These are phyloP conservation scores for Colletotrichum musicola DNA, from an alignment of 2,329 filamentous ascomycete genomes.

Conservation along the genomic window DNA sequence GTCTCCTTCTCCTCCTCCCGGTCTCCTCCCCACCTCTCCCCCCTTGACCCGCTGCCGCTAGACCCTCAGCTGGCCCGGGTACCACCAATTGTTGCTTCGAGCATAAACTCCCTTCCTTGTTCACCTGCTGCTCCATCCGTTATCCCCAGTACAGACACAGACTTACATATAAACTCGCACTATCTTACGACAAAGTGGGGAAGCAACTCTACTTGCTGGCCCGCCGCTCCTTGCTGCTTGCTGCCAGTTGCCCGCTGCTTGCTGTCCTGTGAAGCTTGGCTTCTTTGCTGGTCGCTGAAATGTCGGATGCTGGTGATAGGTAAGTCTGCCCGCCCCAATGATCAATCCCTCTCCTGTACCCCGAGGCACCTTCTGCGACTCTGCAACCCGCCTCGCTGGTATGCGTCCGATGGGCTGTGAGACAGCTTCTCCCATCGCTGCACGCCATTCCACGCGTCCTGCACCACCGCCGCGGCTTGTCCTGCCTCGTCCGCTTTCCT, in stretches of 20 bases:
- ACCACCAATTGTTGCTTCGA: constrained; percentile 20
- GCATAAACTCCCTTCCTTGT: constrained; percentile 33
- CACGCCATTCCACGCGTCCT: constrained; percentile 14
- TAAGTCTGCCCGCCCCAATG: constrained; percentile 41
- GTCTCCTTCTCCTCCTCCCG: not conserved
- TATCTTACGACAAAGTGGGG: constrained; percentile 36
- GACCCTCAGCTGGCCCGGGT: constrained; percentile 19
- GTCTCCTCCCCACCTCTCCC: not conserved
- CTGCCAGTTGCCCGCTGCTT: no score
- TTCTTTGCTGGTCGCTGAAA: constrained; percentile 41
- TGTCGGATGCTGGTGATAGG: constrained; percentile 54
- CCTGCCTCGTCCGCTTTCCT: constrained; percentile 8
- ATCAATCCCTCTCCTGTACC: not conserved
- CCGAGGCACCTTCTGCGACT: not conserved
- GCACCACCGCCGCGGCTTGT: constrained; percentile 13
- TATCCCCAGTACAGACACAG: constrained; percentile 10
- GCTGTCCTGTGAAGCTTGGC: constrained; percentile 25
- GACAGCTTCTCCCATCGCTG: constrained; percentile 13
- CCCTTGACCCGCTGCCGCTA: constrained; percentile 8
- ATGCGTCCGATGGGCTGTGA: constrained; percentile 15
- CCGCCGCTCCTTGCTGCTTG: constrained; percentile 13
- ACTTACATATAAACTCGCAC: constrained; percentile 36
- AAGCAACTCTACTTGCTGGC: constrained; percentile 25
- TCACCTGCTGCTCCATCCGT: constrained; percentile 28
- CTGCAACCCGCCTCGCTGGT: constrained; percentile 6